Base-by-base conservation (phyloP, 2,329 filamentous ascomycete species). In the Stachybotrys elegans region DNA sequence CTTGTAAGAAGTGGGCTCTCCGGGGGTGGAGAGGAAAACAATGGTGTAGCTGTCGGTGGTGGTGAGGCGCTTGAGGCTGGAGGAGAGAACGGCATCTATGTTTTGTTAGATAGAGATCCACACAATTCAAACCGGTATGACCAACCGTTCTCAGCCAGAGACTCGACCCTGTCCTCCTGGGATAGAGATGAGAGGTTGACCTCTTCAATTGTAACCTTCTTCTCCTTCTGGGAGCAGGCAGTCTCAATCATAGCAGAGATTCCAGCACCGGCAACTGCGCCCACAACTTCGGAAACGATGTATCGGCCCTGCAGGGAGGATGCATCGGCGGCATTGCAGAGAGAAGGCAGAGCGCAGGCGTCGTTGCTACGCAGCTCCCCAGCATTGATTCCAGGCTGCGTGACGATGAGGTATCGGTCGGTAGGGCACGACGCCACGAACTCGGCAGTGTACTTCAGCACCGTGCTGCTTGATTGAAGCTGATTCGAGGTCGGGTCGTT, bases 401-500 rank as follows among this genome's bases (percentile, higher is more conserved):
- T 79, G 48, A 94, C 77, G 52, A 96, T 63, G 45, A 94, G 70
- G 67, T 95, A 95, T 54, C 78, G 78, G 41, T 82, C 75, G 17
- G 86, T 89, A 3, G 85, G 84, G 65, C 89, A 95, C 43, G 68
- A 65, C 31, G 73, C 70, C 21, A 95, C 76, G 41, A 82, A 59
- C n/a, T 66, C 52, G 48, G 72, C 68, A 20, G 71, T 67, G 11
- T 67, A 61, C 17, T 63, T 55, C 36, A 74, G 50, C 13, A 74
- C 70, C 39, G 69, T 63, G 19, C 61, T 56, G 57, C 63, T 71
- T 22, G 72, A 73, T 56, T 79, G 76, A 25, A 81, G 66, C 53
- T 78, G 70, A 27, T 65, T 57, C 40, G 57, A 45, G 46, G 57
- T 57, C 19, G 60, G 46, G 35, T 55, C 54, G 44, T 66, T 50